phyloP scores from a whole-genome alignment of 371 early-diverging fungal genomes.

The Saksenaea vasiformis region DNA sequence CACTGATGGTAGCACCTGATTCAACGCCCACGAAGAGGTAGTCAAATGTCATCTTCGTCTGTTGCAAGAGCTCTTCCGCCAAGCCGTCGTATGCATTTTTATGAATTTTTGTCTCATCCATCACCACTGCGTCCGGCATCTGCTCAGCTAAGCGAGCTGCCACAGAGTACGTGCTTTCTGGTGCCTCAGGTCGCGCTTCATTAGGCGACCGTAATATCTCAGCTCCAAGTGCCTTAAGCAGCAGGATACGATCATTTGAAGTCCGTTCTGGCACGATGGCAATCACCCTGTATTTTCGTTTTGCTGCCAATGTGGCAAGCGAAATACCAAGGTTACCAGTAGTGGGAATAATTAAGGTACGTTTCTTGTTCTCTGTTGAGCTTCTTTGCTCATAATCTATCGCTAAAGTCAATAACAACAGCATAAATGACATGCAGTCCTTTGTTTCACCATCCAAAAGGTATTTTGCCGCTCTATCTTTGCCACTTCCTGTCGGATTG shows the following conservation, averaged over 20 bases:
- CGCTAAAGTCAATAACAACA: neutral
- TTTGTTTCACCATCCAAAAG: slow-evolving; percentile 44
- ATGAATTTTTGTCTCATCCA: slow-evolving; percentile 64
- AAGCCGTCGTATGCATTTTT: slow-evolving; percentile 35
- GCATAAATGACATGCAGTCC: neutral
- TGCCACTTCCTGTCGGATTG: slow-evolving; percentile 76
- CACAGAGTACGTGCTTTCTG: slow-evolving; percentile 70
- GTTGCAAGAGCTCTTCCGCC: slow-evolving; percentile 71
- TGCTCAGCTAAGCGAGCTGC: slow-evolving; percentile 66
- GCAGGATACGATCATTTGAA: slow-evolving; percentile 66
- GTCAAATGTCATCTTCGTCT: slow-evolving; percentile 59
- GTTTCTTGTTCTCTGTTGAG: slow-evolving; percentile 21
- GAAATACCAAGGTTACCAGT: slow-evolving; percentile 70
- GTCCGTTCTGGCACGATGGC: slow-evolving; percentile 76
- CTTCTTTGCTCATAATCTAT: slow-evolving; percentile 12
- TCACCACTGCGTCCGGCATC: slow-evolving; percentile 55
- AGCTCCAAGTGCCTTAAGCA: slow-evolving; percentile 74
- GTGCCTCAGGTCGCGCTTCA: slow-evolving; percentile 70
- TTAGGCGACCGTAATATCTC: slow-evolving; percentile 80
- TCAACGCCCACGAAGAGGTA: slow-evolving; percentile 75
- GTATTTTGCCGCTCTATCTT: slow-evolving; percentile 74
- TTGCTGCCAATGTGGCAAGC: slow-evolving; percentile 47
- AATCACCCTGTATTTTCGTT: slow-evolving; percentile 54
- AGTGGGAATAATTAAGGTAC: slow-evolving; percentile 71
- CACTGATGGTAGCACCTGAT: slow-evolving; percentile 68